These are phyloP conservation scores for Trichoderma endophyticum DNA, from an alignment of 2,329 filamentous ascomycete genomes.

Conservation along the genomic window DNA sequence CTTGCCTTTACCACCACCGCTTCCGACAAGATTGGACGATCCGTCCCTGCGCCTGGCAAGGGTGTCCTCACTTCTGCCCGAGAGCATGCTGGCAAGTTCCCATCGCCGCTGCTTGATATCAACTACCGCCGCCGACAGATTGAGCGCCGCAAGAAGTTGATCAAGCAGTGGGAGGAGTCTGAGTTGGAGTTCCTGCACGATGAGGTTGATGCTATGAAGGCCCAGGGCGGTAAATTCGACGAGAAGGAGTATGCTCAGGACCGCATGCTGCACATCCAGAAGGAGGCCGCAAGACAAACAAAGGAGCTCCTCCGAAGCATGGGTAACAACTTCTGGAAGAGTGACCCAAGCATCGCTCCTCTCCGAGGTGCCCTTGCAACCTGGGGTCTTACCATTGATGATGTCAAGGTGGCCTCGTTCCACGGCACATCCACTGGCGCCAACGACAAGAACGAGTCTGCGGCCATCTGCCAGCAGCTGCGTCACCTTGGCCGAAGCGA, in stretches of 20 bases:
- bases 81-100: constrained; percentile 86
- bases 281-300: constrained; percentile 80
- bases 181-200: constrained; percentile 91
- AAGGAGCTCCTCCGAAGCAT: constrained; percentile 89
- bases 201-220: constrained; percentile 87
- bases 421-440: constrained; percentile 98
- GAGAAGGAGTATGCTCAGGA: constrained; percentile 84
- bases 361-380: constrained; percentile 93
- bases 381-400: constrained; percentile 96
- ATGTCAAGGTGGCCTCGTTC: constrained; percentile 93
- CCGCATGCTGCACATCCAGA: constrained; percentile 81
- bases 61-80: constrained; percentile 95
- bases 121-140: constrained; percentile 96
- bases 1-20: constrained; percentile 91
- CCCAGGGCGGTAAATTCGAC: constrained; percentile 69
- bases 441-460: constrained; percentile 99
- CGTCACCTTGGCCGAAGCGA: constrained; percentile 91
- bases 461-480: constrained; percentile 94
- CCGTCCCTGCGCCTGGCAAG: constrained; percentile 92
- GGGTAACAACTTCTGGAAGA: constrained; percentile 99
- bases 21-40: constrained; percentile 98
- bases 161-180: constrained; percentile 94
- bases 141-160: constrained; percentile 87
- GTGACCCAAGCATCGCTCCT: constrained; percentile 87
- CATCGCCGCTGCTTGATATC: constrained; percentile 92